Base-by-base conservation (phyloP, 306 rosid species). In the Quercus bicolor region DNA sequence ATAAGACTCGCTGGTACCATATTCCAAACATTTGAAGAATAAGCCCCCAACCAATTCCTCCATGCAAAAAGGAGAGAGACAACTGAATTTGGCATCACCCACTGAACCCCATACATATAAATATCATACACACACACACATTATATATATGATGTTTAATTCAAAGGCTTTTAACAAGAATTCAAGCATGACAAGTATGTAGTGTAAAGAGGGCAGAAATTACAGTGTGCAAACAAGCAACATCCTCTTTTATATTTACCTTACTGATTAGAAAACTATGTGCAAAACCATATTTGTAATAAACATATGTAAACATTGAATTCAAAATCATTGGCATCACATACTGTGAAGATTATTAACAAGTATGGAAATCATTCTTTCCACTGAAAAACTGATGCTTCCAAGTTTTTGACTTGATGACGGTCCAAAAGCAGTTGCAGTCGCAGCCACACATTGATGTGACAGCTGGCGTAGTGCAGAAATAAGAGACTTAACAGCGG, bases 321-420 rank as follows among this genome's bases (percentile, higher is more conserved):
- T 37, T 69, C 75, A 79, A 10, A 72, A 77, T 77, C 74, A 79
- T 60, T 70, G 52, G 82, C 76, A 75, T 64, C 57, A 87, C 98
- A 23, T 91, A 94, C 98, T 89, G 88, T 95, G 98, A 77, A 91
- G 89, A 88, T 95, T 95, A 86, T 92, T 95, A 77, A 88, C 92
- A 70, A 95, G 91, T 86, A 95, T 86, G 77, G 97, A 95, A 84
- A 95, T 90, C 91, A 95, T 95, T 83, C 98, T 87, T 75, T 95
- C 97, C 87, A 95, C 97, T 12, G 97, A 94, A 87, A 94, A 94
- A 75, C 86, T 88, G 78, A 94, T 89, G 84, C 86, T 94, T 81
- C 97, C 98, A 77, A 94, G 73, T 87, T 88, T 92, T 87, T 91
- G 98, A 87, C 86, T 91, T 33, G 90, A 34, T 37, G 97, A 76